Evolutionary conservation across 2,329 filamentous ascomycete genomes (phyloP), one percentile per base, ranked within the genome.

Genomic region (Chrysoporthe puriensis): DNA sequence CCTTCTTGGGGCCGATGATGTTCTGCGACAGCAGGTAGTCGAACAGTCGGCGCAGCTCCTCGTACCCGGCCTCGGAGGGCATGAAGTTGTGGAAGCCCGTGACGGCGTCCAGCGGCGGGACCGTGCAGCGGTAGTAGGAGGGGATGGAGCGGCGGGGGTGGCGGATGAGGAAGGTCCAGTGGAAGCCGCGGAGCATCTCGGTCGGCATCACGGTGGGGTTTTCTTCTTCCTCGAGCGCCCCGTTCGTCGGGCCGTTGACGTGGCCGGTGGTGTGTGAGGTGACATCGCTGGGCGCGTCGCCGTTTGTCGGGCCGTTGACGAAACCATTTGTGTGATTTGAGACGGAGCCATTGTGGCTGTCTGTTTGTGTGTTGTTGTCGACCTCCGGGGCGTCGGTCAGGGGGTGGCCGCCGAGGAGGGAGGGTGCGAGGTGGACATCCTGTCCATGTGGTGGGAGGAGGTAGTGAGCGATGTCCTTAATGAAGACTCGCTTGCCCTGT

Each of bases 391-490:
- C 72, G 42, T 74, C 72, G 62, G 70, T 70, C 36, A 70, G 70
- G 60, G 64, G 42, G 34, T 76, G 71, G 40, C 86, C 88, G 72
- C 87, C 87, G 68, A 91, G 86, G 62, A 97, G 84, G n/a, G 93
- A 97, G 2, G 92, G 91, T 11, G 93, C 94, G 69, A 96, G 88
- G 61, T 83, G 84, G 62, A 92, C 87, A 16, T 86, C 83, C 74
- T 91, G 86, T 59, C 85, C 84, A 71, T 91, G 83, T 3, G 93
- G 92, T 5, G 94, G 91, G 71, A 97, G 84, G 72, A 97, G 85
- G 79, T 98, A 98, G 80, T 97, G 91, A 66, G 92, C 90, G 82
- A 98, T 99, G 79, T 98, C 96, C 80, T 99, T 99, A 86, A 99
- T 96, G 82, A 98, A 97, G 74, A 97, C 83, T 73, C 95, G 92